Percentiles rank a stretch among this genome's conserved stretches.
Conservation (phyloP, 139 green algal species). For the Spirogloea muscicola region DNA sequence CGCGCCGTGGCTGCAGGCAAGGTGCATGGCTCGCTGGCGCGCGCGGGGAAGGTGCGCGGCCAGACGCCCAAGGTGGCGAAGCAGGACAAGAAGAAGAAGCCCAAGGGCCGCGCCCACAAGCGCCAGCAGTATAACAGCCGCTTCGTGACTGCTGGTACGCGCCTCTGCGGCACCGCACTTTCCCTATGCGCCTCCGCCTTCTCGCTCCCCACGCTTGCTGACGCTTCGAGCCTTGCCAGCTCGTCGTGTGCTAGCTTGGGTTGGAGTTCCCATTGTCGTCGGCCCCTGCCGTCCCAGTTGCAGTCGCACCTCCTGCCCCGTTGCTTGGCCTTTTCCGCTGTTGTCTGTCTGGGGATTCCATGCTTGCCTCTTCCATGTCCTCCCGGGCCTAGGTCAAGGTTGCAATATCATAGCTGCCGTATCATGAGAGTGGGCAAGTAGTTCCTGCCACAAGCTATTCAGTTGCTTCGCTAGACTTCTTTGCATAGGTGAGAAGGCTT, state of each 20-base stretch:
- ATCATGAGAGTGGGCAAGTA: too few species aligned
- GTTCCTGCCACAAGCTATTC: too few species aligned
- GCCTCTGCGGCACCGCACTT: background rate
- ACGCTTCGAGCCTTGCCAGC: background rate
- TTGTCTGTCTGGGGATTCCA: too few species aligned
- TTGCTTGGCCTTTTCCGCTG: background rate
- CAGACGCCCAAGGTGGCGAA: conserved; percentile 98
- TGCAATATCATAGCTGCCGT: too few species aligned
- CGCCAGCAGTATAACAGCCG: conserved; percentile 92
- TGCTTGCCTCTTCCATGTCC: too few species aligned
- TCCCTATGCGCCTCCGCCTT: background rate
- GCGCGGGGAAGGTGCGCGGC: conserved; percentile 97
- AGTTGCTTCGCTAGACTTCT: conserved; percentile 21
- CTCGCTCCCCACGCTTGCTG: background rate
- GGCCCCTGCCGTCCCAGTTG: background rate
- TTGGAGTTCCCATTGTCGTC: background rate
- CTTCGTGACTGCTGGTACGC: conserved; percentile 78
- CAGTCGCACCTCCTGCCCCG: background rate
- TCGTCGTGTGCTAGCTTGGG: background rate
- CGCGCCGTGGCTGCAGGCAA: too few species aligned
- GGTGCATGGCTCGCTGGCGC: conserved; percentile 98
- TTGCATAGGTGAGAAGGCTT: conserved; percentile 14
- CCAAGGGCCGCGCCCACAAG: conserved; percentile 85
- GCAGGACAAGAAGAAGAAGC: conserved; percentile 98
- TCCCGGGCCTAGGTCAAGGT: too few species aligned